Base-by-base conservation (phyloP, 371 early-diverging fungal species). In the Rhizopus delemar region DNA sequence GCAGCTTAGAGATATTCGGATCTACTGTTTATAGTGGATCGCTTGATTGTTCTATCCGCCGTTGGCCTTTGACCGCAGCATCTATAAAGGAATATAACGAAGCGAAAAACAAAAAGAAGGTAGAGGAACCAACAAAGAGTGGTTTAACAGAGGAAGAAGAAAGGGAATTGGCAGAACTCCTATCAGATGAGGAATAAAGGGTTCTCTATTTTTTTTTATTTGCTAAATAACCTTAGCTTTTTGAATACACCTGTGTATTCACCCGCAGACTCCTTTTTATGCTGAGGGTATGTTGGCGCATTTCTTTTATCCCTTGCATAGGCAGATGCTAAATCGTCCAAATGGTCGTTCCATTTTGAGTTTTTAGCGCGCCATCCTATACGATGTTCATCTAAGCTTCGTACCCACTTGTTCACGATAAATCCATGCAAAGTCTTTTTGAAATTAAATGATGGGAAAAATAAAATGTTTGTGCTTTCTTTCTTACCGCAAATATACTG, bases 71-170 rank as follows among this genome's bases (percentile, higher is more conserved):
- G 11, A 74, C 78, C 34, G 61, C 53, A 34, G 53, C 64, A 11
- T 62, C 71, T 39, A 53, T 76, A 11, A 65, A 69, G 36, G 59
- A 73, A 56, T 69, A 75, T 34, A 66, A 61, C 46, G 54, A 59
- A 41, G 50, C 49, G n/a, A 63, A 41, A 46, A 13, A 41, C 57
- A 57, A 50, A 16, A 66, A 67, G 16, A 31, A 65, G 59, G 50
- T 53, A 28, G 46, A 72, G 57, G 59, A 67, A 54, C 35, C 39
- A 38, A 61, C 58, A 41, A 50, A 51, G 41, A 51, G 33, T 41
- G 68, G 50, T 35, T 54, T 93, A 65, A 92, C 92, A 9, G 92
- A 84, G 51, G 92, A 93, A 61, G 94, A 93, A 65, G 93, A 92
- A 53, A 69, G 84, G 8, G 93, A 92, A 71, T 68, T 94, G 55